Base-by-base conservation (phyloP, 1,139 yeast species). In the Wickerhamomyces sp. region DNA sequence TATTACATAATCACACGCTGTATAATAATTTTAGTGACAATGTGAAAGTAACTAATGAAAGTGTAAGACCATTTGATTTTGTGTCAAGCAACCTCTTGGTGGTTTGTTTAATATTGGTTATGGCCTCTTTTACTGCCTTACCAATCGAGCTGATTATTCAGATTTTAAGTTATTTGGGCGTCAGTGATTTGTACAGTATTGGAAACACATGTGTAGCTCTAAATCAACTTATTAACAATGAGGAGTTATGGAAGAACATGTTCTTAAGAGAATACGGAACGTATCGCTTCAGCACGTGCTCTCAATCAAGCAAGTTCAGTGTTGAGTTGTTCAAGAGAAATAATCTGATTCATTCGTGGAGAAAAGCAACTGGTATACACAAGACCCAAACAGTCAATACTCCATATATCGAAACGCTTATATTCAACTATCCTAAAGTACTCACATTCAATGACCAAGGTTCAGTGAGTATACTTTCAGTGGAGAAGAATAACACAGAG, bases 91-190 rank as follows among this genome's bases (percentile, higher is more conserved):
- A n/a, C n/a, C n/a, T n/a, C n/a, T n/a, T n/a, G n/a, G n/a, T n/a
- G n/a, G n/a, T n/a, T n/a, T n/a, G n/a, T n/a, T n/a, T n/a, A n/a
- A n/a, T n/a, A n/a, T n/a, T n/a, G n/a, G n/a, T n/a, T n/a, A 28
- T 28, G 31, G 31, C n/a, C 15, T 28, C 40, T 1, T 38, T 55
- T 20, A 46, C 53, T 9, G 67, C 67, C 20, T 62, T 82, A 9
- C 90, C 90, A 1, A 52, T 66, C 1, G 92, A 82, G 55, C 55
- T 81, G 4, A 61, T 81, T 44, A 72, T 78, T 37, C 64, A 69
- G 37, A 65, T 81, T 16, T 74, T 82, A 47, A 67, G 81, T 21
- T 64, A 74, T 45, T 64, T 81, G 15, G 85, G 80, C 38, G 77
- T 82, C 4, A 56, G 65, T 12, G 78, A 81, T 36, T 63, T 82